Evolutionary conservation across 257 asterid genomes (phyloP).

Genomic region (Linderniella brevidens): DNA sequence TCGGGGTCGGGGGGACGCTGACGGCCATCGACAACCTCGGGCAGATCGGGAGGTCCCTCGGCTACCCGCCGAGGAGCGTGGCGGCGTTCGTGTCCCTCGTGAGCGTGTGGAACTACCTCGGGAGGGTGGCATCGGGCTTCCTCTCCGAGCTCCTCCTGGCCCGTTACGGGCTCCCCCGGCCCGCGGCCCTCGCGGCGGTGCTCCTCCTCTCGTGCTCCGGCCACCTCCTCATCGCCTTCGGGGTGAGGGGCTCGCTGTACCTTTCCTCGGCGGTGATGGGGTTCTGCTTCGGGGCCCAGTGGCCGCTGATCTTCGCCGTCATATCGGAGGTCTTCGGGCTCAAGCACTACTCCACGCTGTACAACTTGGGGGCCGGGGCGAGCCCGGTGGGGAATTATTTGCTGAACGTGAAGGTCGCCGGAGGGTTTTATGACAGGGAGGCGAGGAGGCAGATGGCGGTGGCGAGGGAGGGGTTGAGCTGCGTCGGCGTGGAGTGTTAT

Average conservation of each 20-base stretch:
- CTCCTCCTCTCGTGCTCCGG: conserved; percentile 30
- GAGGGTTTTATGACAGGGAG: conserved; percentile 15
- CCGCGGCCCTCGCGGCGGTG: conserved; percentile 24
- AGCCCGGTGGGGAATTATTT: conserved; percentile 17
- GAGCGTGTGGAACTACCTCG: conserved; percentile 48
- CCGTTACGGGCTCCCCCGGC: conserved; percentile 32
- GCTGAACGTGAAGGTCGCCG: conserved; percentile 14
- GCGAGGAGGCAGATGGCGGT: conserved; percentile 13
- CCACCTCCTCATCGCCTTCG: conserved; percentile 39
- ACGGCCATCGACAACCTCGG: conserved; percentile 46
- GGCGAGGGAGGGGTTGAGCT: conserved; percentile 10
- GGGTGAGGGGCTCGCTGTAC: conserved; percentile 26
- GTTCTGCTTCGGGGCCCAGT: conserved; percentile 44
- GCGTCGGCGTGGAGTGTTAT: conserved; percentile 13
- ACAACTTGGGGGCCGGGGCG: conserved; percentile 12
- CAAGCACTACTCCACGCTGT: conserved; percentile 15
- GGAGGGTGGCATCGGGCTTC: conserved; percentile 28
- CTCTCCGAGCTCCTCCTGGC: conserved; percentile 25
- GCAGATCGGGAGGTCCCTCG: conserved; percentile 36
- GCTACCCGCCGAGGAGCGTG: conserved; percentile 24
- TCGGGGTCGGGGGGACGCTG: conserved; percentile 39
- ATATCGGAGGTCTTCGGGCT: conserved; percentile 25
- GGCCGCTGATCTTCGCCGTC: conserved; percentile 35
- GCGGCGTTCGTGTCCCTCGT: conserved; percentile 38
- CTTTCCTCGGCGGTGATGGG: conserved; percentile 24